Evolutionary conservation across 257 asterid species (phyloP), one percentile per base, ranked within the genome.

Genomic region (Eucommia ulmoides): DNA sequence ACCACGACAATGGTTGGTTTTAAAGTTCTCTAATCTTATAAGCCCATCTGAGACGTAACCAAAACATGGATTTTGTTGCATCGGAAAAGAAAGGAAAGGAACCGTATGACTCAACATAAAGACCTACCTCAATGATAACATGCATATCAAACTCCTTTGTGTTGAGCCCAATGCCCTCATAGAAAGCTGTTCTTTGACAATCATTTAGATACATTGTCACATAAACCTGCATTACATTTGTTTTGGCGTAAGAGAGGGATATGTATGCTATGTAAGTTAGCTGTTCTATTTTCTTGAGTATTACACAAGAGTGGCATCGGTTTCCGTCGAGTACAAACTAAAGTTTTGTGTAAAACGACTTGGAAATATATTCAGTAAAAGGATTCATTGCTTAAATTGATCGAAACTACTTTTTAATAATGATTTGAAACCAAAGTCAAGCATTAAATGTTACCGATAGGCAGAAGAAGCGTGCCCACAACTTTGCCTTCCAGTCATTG

Each of bases 391-490:
- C n/a, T n/a, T n/a, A n/a, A n/a, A n/a, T n/a, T n/a, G n/a, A n/a
- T n/a, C n/a, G n/a, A n/a, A n/a, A n/a, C n/a, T n/a, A n/a, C n/a
- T n/a, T n/a, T n/a, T n/a, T n/a, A n/a, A n/a, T n/a, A n/a, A n/a
- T n/a, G n/a, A n/a, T n/a, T n/a, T n/a, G n/a, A n/a, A n/a, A n/a
- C n/a, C n/a, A n/a, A n/a, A n/a, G n/a, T n/a, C n/a, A n/a, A n/a
- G n/a, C n/a, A n/a, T 42, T 19, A 5, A 42, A 42, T 18, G 19
- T 57, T 66, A 89, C 99, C 73, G 96, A 91, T 48, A 91, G 95
- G 61, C 99, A 91, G 82, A 91, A 91, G 80, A 91, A 91, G 19
- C 99, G 93, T 6, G 99, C 53, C 99, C 99, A 91, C 78, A 91
- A 50, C 72, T 91, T 91, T 0, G 99, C 96, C 81, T 91, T 91